Percentiles rank a stretch among this genome's conserved stretches.
These are phyloP conservation scores for Arctium lappa DNA, from an alignment of 129 eudicot genomes.

Conservation along the genomic window DNA sequence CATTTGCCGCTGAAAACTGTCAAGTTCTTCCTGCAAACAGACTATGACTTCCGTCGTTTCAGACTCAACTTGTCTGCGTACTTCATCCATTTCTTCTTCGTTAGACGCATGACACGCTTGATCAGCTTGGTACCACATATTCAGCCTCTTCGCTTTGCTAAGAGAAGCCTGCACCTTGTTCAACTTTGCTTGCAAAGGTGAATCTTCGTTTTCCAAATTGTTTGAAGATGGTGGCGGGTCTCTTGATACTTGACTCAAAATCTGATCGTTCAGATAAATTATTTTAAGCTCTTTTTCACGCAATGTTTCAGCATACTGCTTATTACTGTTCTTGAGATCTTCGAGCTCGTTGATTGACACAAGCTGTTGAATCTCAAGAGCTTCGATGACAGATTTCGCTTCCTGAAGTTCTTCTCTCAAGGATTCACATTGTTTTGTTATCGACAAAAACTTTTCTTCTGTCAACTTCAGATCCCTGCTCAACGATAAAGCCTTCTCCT, in stretches of 20 bases:
- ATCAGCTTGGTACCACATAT: slow-evolving; percentile 55
- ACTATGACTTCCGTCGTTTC: slow-evolving; percentile 88
- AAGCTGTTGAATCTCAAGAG: slow-evolving; percentile 62
- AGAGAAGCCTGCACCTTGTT: slow-evolving; percentile 65
- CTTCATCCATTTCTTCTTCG: slow-evolving; percentile 70
- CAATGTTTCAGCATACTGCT: slow-evolving; percentile 29
- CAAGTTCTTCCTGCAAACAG: slow-evolving; percentile 76
- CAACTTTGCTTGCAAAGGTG: slow-evolving; percentile 46
- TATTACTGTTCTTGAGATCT: slow-evolving; percentile 42
- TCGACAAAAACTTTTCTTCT: slow-evolving; percentile 31
- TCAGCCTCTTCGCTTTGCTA: slow-evolving; percentile 58
- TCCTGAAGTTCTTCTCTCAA: slow-evolving; percentile 43
- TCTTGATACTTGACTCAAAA: slow-evolving; percentile 21
- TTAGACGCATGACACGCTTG: slow-evolving; percentile 41
- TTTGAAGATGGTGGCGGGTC: slow-evolving; percentile 18
- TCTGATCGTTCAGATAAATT: slow-evolving; percentile 36
- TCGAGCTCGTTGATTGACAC: slow-evolving; percentile 51
- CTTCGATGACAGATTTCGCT: slow-evolving; percentile 67
- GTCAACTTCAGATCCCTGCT: slow-evolving; percentile 43
- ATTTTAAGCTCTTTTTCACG: slow-evolving; percentile 42
- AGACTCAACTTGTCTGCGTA: slow-evolving; percentile 75
- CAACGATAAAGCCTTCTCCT: slow-evolving; percentile 36
- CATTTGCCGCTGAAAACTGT: slow-evolving; percentile 52
- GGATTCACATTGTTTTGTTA: slow-evolving; percentile 47
- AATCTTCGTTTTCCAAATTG: slow-evolving; percentile 25